Conservation (phyloP, 805 yeast species). For the Yamadazyma insecticola region DNA sequence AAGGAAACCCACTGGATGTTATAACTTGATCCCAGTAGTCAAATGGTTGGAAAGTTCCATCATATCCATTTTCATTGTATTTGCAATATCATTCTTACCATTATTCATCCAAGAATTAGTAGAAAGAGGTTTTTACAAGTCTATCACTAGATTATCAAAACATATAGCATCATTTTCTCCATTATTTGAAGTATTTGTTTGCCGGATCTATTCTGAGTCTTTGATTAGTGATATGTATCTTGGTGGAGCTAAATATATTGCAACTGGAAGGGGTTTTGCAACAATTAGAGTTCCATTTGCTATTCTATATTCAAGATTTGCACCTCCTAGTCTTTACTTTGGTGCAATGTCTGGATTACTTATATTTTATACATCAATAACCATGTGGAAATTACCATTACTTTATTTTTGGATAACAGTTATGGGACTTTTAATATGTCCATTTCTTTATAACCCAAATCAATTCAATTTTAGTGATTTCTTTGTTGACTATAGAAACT, state of each 20-base stretch:
- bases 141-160: conserved; percentile 62
- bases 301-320: conserved; percentile 70
- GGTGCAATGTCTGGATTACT: conserved; percentile 51
- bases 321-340: conserved; percentile 59
- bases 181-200: conserved; percentile 77
- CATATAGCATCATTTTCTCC: conserved; percentile 73
- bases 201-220: conserved; percentile 73
- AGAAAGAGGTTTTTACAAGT: conserved; percentile 78
- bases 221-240: conserved; percentile 66
- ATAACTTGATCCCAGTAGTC: conserved; percentile 66
- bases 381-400: conserved; percentile 58
- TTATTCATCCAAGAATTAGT: conserved; percentile 74
- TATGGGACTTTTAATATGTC: conserved; percentile 61
- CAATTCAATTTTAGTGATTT: conserved; percentile 68
- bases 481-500: conserved; percentile 61
- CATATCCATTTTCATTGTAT: conserved; percentile 74
- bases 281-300: conserved; percentile 76
- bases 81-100: conserved; percentile 76
- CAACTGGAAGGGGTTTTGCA: conserved; percentile 86
- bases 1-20: conserved; percentile 64
- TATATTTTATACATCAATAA: conserved; percentile 51
- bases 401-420: conserved; percentile 73
- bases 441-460: conserved; percentile 73
- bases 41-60: conserved; percentile 83
- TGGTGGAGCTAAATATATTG: conserved; percentile 85